Evolutionary conservation across 192 early-diverging fungal genomes (phyloP), one percentile per base, ranked within the genome.

Genomic region (Diversispora eburnea): DNA sequence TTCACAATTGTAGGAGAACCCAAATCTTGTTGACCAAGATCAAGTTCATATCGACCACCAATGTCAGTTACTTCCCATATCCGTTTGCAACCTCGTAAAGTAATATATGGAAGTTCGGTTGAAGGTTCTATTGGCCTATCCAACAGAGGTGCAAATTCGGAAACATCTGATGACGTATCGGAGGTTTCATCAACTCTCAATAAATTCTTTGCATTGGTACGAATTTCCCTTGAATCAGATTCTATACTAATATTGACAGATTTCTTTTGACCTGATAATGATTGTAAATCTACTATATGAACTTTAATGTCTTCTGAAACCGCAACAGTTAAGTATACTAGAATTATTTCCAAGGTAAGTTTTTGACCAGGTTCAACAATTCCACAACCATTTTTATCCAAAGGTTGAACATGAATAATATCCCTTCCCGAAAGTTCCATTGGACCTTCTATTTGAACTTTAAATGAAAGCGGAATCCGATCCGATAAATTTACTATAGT

Each of bases 261-360:
- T 63, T 92, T 88, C 12, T 86, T 77, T 19, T 83, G 81, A 19
- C 87, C 83, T 15, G 72, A 75, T 8, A 91, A 67, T 7, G 91
- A 91, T 74, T 91, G 84, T 52, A 82, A 42, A 80, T 95, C 93
- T 55, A 83, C 81, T 22, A 95, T 77, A 71, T 85, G 84, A 22
- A 95, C 77, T 73, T 91, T 91, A 67, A 95, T 84, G 48, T 91
- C 87, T 8, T 91, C 92, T 3, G 92, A 94, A 19, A 93, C 81
- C 17, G 86, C 88, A 64, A 88, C 84, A 0, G 82, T 79, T 3
- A 88, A 84, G 58, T 92, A 84, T 17, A 86, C 63, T 9, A 92
- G 77, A 39, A 86, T 81, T 5, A 95, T 79, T 0, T 75, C 66
- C 9, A 95, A 67, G n/a, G 79, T 77, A 7, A 91, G 74, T 8